These are phyloP conservation scores for Steccherinum ochraceum DNA, from an alignment of 768 basidiomycete species.

Conservation along the genomic window DNA sequence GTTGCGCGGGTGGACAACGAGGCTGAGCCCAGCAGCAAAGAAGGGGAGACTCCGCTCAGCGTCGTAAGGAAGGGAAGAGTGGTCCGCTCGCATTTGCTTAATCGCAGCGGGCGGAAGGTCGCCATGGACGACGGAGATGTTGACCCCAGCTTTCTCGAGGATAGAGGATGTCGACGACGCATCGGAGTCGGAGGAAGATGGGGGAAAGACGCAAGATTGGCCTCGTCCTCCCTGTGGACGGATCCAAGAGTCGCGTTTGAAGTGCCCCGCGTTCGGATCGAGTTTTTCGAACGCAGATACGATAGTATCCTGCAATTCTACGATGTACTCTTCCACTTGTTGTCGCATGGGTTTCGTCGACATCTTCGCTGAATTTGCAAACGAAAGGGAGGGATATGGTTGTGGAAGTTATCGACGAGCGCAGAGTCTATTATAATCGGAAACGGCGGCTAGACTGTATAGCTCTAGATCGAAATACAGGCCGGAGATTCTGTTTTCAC, in stretches of 20 bases:
- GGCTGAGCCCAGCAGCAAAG: constrained; percentile 87
- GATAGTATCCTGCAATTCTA: constrained; percentile 72
- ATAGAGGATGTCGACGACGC: constrained; percentile 39
- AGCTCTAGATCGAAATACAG: not conserved
- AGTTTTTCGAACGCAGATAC: constrained; percentile 71
- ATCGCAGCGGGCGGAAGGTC: constrained; percentile 83
- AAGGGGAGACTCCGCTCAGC: constrained; percentile 70
- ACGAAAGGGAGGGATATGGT: not conserved
- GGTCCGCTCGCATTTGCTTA: constrained; percentile 93
- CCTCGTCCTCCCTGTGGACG: constrained; percentile 72
- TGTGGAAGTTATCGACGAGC: not conserved
- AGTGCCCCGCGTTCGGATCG: constrained; percentile 62
- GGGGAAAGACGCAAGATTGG: constrained; percentile 74
- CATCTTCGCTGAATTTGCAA: not conserved
- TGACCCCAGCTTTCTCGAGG: constrained; percentile 95
- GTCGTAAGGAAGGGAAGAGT: constrained; percentile 61
- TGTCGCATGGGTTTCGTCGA: constrained; percentile 47
- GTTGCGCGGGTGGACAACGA: constrained; percentile 92
- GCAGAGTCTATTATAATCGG: too few relatives aligned
- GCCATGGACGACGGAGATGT: constrained; percentile 89
- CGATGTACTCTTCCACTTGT: constrained; percentile 72
- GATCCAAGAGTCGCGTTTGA: constrained; percentile 79
- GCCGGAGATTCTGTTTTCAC: not conserved
- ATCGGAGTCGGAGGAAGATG: constrained; percentile 22
- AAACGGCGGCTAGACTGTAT: too few relatives aligned